Conservation (phyloP, 441 rosid genomes). For the Melastoma candidum region DNA sequence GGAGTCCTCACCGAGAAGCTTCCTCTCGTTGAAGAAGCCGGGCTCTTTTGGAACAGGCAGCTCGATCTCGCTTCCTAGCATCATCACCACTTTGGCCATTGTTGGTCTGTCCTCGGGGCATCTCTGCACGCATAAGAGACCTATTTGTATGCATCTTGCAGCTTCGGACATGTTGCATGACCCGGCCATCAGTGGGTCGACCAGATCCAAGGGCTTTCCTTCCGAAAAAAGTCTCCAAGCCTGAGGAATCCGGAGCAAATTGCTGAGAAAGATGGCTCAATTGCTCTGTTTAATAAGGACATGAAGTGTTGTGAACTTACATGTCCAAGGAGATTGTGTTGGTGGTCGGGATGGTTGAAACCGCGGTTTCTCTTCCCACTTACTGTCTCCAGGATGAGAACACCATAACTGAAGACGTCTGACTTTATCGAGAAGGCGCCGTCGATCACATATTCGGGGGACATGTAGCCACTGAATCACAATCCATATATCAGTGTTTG, state of each 20-base stretch:
- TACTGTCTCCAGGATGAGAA: slow-evolving; percentile 7
- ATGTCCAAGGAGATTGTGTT: slow-evolving; percentile 5
- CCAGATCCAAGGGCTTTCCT: slow-evolving; percentile 3
- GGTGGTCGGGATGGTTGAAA: slow-evolving; percentile 10
- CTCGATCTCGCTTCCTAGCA: slow-evolving; percentile 11
- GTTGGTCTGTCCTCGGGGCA: slow-evolving; percentile 4
- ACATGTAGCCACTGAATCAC: slow-evolving; percentile 13
- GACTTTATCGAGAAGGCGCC: slow-evolving; percentile 12
- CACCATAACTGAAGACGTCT: slow-evolving; percentile 6
- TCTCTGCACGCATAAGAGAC: slow-evolving; percentile 1
- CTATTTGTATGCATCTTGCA: no score
- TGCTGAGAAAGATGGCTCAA: no score
- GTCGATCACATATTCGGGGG: slow-evolving; percentile 12
- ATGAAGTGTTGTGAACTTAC: background rate
- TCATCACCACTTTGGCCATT: slow-evolving; percentile 5
- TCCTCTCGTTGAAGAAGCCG: background rate
- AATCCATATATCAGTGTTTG: no score
- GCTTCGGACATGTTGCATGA: no score
- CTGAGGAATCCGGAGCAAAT: slow-evolving; percentile 5
- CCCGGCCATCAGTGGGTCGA: no score
- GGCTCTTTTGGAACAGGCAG: slow-evolving; percentile 12
- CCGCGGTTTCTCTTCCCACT: slow-evolving; percentile 14
- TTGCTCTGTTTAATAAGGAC: no score
- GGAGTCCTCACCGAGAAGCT: no score
- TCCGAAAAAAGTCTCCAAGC: slow-evolving; percentile 21